A percentile compares a stretch with the other conserved stretches of the same genome.
These are phyloP conservation scores for Noccaea bulbosa DNA, from an alignment of 345 rosid species.

Conservation along the genomic window DNA sequence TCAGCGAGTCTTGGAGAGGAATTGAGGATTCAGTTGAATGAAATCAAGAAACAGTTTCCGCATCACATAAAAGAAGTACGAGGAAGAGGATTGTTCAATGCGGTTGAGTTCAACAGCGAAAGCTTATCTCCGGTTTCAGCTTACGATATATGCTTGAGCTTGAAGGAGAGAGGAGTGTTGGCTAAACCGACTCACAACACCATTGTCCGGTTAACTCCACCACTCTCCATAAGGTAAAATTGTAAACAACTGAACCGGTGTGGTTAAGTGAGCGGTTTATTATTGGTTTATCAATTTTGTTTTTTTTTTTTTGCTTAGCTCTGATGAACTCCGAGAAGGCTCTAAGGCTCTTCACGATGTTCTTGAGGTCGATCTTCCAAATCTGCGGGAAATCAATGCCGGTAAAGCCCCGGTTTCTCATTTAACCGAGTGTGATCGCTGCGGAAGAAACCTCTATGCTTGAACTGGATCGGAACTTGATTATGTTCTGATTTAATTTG, in stretches of 20 bases:
- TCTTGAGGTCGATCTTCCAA: conserved; percentile 71
- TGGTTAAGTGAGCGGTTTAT: background rate
- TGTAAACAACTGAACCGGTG: conserved; percentile 3
- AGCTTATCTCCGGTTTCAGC: conserved; percentile 76
- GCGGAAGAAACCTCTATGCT: conserved; percentile 67
- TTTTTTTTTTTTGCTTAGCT: conserved; percentile 50
- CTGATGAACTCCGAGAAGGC: conserved; percentile 75
- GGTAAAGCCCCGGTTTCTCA: conserved; percentile 47
- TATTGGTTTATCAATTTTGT: background rate
- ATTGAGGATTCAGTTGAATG: conserved; percentile 57
- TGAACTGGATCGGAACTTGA: conserved; percentile 21
- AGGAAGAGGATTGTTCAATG: conserved; percentile 92
- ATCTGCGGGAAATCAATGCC: conserved; percentile 55
- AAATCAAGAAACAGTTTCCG: conserved; percentile 71
- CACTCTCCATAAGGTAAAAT: conserved; percentile 84
- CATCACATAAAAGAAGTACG: conserved; percentile 77
- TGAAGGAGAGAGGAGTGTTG: conserved; percentile 90
- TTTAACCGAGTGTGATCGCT: conserved; percentile 65
- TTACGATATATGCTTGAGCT: conserved; percentile 82
- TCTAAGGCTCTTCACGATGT: conserved; percentile 72
- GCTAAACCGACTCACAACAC: conserved; percentile 94
- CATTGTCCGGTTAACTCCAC: conserved; percentile 92
- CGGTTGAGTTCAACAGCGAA: conserved; percentile 72
- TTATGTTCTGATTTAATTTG: conserved; percentile 16
- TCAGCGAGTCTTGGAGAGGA: conserved; percentile 71